Percentiles rank a stretch among this genome's conserved stretches.
Evolutionary conservation across 108 stramenopile genomes (phyloP).

Genomic region (Licmophora abbreviata): DNA sequence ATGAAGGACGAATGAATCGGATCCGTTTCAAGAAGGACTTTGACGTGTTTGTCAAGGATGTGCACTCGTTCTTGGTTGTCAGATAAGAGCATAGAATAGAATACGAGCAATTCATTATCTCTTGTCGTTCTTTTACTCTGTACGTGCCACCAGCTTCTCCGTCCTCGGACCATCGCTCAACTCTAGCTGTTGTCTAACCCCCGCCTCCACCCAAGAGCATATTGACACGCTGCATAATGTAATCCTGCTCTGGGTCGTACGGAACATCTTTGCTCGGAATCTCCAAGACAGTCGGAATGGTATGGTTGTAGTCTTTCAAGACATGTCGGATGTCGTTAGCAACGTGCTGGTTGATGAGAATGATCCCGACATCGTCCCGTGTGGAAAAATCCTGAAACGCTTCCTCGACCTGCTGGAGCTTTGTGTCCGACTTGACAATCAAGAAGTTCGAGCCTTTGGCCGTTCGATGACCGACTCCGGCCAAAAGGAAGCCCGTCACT

Average conservation of each 20-base stretch:
- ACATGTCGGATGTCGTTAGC: slow-evolving; percentile 95
- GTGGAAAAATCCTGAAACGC: slow-evolving; percentile 72
- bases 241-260: slow-evolving; percentile 97
- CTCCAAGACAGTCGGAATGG: slow-evolving; percentile 96
- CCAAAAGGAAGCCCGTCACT: slow-evolving; percentile 95
- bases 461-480: slow-evolving; percentile 95
- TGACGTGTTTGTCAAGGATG: slow-evolving; percentile 61
- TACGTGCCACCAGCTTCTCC: background rate
- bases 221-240: slow-evolving; percentile 98
- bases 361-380: slow-evolving; percentile 92
- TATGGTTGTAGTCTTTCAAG: slow-evolving; percentile 91
- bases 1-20: slow-evolving; percentile 62
- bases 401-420: slow-evolving; percentile 63
- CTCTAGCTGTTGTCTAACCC: background rate
- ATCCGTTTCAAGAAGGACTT: slow-evolving; percentile 67
- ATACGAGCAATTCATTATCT: too few species aligned
- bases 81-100: slow-evolving; percentile 27
- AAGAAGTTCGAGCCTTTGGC: slow-evolving; percentile 93
- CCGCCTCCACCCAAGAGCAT: slow-evolving; percentile 82
- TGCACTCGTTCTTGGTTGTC: slow-evolving; percentile 68
- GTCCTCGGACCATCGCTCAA: background rate
- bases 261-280: slow-evolving; percentile 97
- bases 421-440: slow-evolving; percentile 87
- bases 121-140: too few species aligned
- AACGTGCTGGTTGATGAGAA: slow-evolving; percentile 97